Base-by-base conservation (phyloP, 495 filamentous ascomycete species). In the Patellaria atrata region DNA sequence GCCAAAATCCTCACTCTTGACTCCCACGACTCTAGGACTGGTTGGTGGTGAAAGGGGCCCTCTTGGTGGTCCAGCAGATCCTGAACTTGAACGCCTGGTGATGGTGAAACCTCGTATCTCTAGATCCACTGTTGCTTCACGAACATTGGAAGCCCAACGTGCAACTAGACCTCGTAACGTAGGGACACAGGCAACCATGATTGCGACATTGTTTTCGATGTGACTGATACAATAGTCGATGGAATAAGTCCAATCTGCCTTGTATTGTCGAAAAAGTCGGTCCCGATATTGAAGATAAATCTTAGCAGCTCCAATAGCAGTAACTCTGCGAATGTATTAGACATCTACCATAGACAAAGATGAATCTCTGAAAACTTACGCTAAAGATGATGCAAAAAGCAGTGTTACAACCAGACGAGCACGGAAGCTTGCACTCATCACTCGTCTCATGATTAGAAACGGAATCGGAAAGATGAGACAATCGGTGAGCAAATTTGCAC, bases 171-270 rank as follows among this genome's bases (percentile, higher is more conserved):
- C 44, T 9, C 44, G 44, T n/a, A 48, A 31, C 21, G 44, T 48
- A 24, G 44, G 44, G 5, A 48, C 27, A 20, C 40, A 39, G n/a
- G 44, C 44, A 10, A 48, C 36, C 16, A 48, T 48, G 21, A 48
- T 48, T 4, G 44, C 44, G 27, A 48, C 44, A 18, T 48, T 48
- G 22, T 48, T 48, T 20, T 48, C 44, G 32, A 48, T 48, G 35
- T 48, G 44, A 22, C 38, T 48, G 44, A 48, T 40, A 15, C 44
- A 48, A 32, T 43, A 48, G 20, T 48, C 44, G 40, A 48, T 48
- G 8, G 44, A 40, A 28, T 48, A 48, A 19, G 44, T 48, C 44
- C 44, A 48, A 20, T 48, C 44, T 7, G 40, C 24, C 23, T 44
- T 31, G 36, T 38, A 48, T 10, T 32, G 20, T 8, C 3, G 22